Evolutionary conservation across 1,284 basidiomycete species (phyloP), one percentile per base, ranked within the genome.

Genomic region (Ustilago lituana): DNA sequence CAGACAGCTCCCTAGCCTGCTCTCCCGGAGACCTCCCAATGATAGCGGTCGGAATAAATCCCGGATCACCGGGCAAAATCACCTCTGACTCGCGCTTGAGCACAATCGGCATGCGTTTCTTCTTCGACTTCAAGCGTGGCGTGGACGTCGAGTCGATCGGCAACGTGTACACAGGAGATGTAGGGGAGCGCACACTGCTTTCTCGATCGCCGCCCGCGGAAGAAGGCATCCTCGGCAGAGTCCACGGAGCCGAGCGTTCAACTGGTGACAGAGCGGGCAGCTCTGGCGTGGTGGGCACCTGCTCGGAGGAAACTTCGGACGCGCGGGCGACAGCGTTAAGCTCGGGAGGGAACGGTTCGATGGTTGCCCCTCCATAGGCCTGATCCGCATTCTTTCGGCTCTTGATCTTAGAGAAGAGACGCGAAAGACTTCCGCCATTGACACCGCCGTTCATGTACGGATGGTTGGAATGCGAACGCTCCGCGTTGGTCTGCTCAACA

Each of bases 381-480:
- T 60, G 48, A 1, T 74, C 68, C 17, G 32, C 26, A 33, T 35
- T 47, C 47, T 75, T 75, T 8, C 45, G 35, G 3, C 40, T 36
- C 32, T 65, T 59, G 45, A 75, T 61, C 53, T 68, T 68, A 32
- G 73, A 73, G 26, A 75, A 58, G 27, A 75, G 56, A 8, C 73
- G 60, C 35, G 66, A 62, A 11, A 75, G 31, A 37, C 65, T 56
- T 14, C 64, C 65, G 19, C 60, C 45, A 7, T 45, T 58, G 22
- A 48, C 52, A 15, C 60, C 51, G 9, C 60, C 64, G 29, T 67
- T 57, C 54, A 62, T 58, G 37, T 67, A 67, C 12, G 64, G 64
- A 54, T 67, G 54, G 36, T 62, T 61, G 24, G 53, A 50, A 26
- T 67, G 58, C 11, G 29, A 32, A n/a, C 23, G 40, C 26, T 48